Conservation (phyloP, 768 basidiomycete genomes). For the Daedaleopsis sinensis region DNA sequence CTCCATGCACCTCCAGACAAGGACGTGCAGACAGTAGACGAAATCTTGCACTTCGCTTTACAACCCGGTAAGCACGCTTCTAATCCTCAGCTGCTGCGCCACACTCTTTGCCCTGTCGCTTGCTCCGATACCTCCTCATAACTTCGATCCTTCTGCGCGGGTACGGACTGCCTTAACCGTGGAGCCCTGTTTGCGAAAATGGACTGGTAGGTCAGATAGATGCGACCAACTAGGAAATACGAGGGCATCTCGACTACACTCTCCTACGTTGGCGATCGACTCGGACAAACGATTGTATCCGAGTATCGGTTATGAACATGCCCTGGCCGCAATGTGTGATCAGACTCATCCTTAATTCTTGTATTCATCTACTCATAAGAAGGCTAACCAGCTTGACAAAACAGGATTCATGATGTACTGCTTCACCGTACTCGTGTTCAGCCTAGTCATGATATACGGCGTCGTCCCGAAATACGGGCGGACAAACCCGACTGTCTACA, state of each 20-base stretch:
- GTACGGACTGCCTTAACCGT: no score
- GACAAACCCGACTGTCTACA: constrained; percentile 86
- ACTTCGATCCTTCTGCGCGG: no score
- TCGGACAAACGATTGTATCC: no score
- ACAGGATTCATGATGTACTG: constrained; percentile 91
- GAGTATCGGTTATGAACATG: no score
- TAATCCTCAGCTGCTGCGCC: not conserved
- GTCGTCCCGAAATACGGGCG: constrained; percentile 87
- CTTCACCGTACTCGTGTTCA: constrained; percentile 79
- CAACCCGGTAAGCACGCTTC: constrained; percentile 71
- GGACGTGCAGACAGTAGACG: constrained; percentile 88
- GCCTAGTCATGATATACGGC: constrained; percentile 83
- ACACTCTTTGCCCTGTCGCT: not conserved
- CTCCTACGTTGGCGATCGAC: no score
- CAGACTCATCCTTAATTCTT: no score
- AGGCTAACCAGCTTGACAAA: not conserved
- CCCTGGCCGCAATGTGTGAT: no score
- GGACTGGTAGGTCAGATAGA: no score
- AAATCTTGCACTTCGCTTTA: constrained; percentile 90
- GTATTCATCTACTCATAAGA: no score
- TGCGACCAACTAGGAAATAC: no score
- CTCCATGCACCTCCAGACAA: constrained; percentile 97
- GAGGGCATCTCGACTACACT: no score
- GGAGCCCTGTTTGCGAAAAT: no score
- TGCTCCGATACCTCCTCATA: not conserved